These are phyloP conservation scores for Inga oerstediana DNA, from an alignment of 306 rosid genomes.

Conservation along the genomic window DNA sequence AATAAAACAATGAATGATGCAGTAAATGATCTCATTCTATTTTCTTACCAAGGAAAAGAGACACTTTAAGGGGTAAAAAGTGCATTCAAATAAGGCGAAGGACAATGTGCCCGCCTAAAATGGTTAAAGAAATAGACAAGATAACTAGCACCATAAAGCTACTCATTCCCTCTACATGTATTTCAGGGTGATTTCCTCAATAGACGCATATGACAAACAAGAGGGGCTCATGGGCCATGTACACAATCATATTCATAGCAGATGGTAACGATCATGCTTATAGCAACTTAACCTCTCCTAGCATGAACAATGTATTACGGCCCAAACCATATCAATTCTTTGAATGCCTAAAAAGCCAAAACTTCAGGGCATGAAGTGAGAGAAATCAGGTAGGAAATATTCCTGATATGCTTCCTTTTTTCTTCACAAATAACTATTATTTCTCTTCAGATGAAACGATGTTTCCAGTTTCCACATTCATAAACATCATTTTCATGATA, in stretches of 20 bases:
- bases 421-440: background rate
- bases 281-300: background rate
- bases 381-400: background rate
- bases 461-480: background rate
- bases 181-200: background rate
- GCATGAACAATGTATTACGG: background rate
- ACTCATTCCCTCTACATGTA: background rate
- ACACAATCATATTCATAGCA: background rate
- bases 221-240: background rate
- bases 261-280: background rate
- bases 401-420: background rate
- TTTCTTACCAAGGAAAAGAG: background rate
- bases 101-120: background rate
- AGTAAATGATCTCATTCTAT: slow-evolving; percentile 23
- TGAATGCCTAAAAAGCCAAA: background rate
- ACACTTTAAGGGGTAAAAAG: background rate
- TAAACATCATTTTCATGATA: background rate
- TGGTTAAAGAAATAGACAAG: slow-evolving; percentile 6
- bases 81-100: slow-evolving; percentile 15
- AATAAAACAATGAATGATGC: slow-evolving; percentile 27
- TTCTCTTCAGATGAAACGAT: background rate
- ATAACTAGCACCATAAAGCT: slow-evolving; percentile 18
- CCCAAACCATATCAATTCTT: slow-evolving; percentile 14
- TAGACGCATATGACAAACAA: background rate
- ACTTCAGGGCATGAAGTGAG: slow-evolving; percentile 1